Evolutionary conservation across 176 grass and related monocot species (phyloP).

Genomic region (Guadua angustifolia): DNA sequence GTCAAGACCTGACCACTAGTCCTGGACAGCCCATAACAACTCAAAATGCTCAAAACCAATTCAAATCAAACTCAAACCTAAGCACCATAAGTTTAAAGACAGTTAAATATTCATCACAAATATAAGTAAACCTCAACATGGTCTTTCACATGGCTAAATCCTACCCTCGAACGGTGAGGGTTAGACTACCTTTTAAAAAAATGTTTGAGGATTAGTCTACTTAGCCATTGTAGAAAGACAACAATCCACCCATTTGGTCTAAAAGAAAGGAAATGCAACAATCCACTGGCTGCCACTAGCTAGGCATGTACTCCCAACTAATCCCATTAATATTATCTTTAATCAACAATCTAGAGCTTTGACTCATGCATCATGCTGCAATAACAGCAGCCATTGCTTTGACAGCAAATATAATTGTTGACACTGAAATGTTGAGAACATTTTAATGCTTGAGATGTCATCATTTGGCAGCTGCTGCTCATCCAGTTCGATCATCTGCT

Average conservation of each 20-base stretch:
- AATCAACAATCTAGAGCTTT: slow-evolving; percentile 6
- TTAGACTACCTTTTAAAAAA: not conserved
- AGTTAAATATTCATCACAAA: too few species aligned
- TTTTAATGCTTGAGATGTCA: slow-evolving; percentile 17
- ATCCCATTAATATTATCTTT: not conserved
- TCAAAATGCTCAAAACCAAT: too few species aligned
- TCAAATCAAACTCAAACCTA: too few species aligned
- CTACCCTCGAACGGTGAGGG: not conserved
- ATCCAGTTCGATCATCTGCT: not conserved
- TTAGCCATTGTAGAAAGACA: slow-evolving; percentile 13
- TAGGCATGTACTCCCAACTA: not conserved
- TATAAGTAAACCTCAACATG: too few species aligned
- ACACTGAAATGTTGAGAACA: slow-evolving; percentile 2
- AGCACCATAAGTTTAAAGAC: too few species aligned
- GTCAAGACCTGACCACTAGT: too few species aligned
- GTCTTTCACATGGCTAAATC: not conserved
- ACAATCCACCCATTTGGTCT: not conserved
- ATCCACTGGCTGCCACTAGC: slow-evolving; percentile 1
- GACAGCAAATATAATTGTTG: slow-evolving; percentile 16
- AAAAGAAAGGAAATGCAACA: not conserved
- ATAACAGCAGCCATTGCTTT: slow-evolving; percentile 24
- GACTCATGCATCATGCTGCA: slow-evolving; percentile 39
- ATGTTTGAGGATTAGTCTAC: not conserved
- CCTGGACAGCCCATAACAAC: too few species aligned
- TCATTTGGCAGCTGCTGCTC: slow-evolving; percentile 12